Evolutionary conservation across 352 stramenopile species (phyloP), one percentile per base, ranked within the genome.

Genomic region (Phytopythium ostracodes): DNA sequence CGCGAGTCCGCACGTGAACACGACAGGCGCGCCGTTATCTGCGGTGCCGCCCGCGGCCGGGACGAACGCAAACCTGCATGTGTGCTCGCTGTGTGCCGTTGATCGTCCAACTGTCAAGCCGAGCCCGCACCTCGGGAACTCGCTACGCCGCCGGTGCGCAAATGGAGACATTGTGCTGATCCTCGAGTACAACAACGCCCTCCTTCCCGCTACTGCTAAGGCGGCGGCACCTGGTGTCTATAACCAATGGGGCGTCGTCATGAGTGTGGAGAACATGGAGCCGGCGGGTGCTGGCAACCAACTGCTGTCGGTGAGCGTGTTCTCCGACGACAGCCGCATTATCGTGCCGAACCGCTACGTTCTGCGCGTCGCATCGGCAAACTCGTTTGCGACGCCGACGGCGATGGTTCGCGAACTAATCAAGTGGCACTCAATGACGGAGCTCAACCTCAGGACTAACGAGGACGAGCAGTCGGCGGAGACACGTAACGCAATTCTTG

Each of bases 161-260:
- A 54, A 72, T 15, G 81, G 79, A 9, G 81, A 92, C 60, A 53
- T 91, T 14, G 84, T 91, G 54, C 65, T 92, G 20, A 68, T 91
- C 10, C 68, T 92, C 3, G 81, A 92, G 54, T 87, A 87, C 53
- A 71, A 63, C 44, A 92, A 91, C 62, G 64, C 73, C 20, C 36
- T 91, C 24, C 56, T 92, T 40, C 75, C 81, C 4, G 29, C 55
- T 2, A 75, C 44, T 6, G 71, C 75, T 18, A 85, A 75, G 51
- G 55, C 61, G 18, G 59, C 67, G 10, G 75, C 75, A 0, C 70
- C 76, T 0, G 67, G 69, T 10, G 76, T 65, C 18, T 74, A 66
- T 59, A 91, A 91, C 63, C 70, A 81, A 40, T 91, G 81, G 81
- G 81, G 78, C 12, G 60, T 87, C 31, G 79, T 91, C 18, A 64